Conservation (phyloP, 2,329 filamentous ascomycete species). For the Periconia sp. region DNA sequence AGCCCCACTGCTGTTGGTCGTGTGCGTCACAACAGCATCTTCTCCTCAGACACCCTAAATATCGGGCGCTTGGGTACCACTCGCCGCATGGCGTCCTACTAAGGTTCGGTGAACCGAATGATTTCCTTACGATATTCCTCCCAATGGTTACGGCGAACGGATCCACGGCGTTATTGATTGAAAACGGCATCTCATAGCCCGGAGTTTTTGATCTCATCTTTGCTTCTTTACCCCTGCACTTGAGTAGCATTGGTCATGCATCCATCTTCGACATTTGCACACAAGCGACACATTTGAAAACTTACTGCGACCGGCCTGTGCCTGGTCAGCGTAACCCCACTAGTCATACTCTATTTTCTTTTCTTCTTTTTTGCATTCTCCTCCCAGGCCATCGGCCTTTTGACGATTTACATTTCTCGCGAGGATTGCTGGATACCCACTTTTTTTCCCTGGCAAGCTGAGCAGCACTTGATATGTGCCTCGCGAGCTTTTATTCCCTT, state of each 20-base stretch:
- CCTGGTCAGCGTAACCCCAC: slow-evolving; percentile 14
- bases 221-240: slow-evolving; percentile 36
- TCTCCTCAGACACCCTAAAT: slow-evolving; percentile 32
- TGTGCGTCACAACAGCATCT: slow-evolving; percentile 34
- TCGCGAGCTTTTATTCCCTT: slow-evolving; percentile 38
- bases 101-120: slow-evolving; percentile 22
- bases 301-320: slow-evolving; percentile 20
- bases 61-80: slow-evolving; percentile 36
- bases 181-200: slow-evolving; percentile 34
- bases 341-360: slow-evolving; percentile 24
- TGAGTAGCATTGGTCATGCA: slow-evolving; percentile 34
- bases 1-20: slow-evolving; percentile 56
- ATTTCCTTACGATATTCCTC: slow-evolving; percentile 36
- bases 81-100: slow-evolving; percentile 44
- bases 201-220: slow-evolving; percentile 33
- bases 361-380: slow-evolving; percentile 31
- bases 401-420: slow-evolving; percentile 25
- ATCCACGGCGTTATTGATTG: slow-evolving; percentile 40
- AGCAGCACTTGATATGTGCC: slow-evolving; percentile 29
- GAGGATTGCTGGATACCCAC: slow-evolving; percentile 32
- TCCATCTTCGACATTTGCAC: slow-evolving; percentile 23
- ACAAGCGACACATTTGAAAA: slow-evolving; percentile 14
- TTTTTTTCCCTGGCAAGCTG: slow-evolving; percentile 25
- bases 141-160: slow-evolving; percentile 35
- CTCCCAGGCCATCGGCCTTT: slow-evolving; percentile 9